Percentiles rank a stretch among this genome's conserved stretches.
Evolutionary conservation across 2,329 filamentous ascomycete species (phyloP).

Genomic region (Cyanodermella asteris): DNA sequence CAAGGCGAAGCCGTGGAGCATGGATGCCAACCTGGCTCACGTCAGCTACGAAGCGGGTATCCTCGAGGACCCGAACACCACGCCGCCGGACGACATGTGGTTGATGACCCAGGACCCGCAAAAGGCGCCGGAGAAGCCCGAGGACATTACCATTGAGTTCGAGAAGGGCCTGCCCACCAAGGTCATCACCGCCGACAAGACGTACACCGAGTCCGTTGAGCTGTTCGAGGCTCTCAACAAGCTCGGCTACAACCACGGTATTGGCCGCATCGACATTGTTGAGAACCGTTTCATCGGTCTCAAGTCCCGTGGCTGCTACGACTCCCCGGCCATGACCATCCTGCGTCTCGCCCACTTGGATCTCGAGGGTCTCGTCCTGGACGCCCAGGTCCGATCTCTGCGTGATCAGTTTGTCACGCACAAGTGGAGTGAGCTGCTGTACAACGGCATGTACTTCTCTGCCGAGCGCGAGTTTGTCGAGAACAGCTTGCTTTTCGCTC

Average conservation of each 20-base stretch:
- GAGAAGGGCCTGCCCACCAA: slow-evolving; percentile 10
- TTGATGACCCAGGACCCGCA: slow-evolving; percentile 31
- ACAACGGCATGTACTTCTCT: slow-evolving; percentile 29
- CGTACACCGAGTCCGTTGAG: slow-evolving; percentile 20
- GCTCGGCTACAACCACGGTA: slow-evolving; percentile 49
- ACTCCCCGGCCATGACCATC: slow-evolving; percentile 37
- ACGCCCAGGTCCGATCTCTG: slow-evolving; percentile 44
- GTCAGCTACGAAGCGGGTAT: slow-evolving; percentile 56
- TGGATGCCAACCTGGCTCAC: slow-evolving; percentile 53
- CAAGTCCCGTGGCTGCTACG: slow-evolving; percentile 66
- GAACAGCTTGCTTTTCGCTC: slow-evolving; percentile 2
- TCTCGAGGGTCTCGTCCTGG: slow-evolving; percentile 44
- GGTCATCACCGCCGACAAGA: slow-evolving; percentile 5
- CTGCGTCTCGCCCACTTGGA: slow-evolving; percentile 37
- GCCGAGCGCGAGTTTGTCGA: slow-evolving; percentile 6
- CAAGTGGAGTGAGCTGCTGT: slow-evolving; percentile 34
- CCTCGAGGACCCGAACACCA: slow-evolving; percentile 41
- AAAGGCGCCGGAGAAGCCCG: slow-evolving; percentile 9
- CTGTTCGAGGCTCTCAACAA: slow-evolving; percentile 52
- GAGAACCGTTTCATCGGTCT: slow-evolving; percentile 59
- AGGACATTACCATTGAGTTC: slow-evolving; percentile 10
- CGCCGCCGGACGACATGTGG: slow-evolving; percentile 62
- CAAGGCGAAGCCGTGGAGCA: slow-evolving; percentile 20
- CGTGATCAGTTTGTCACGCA: slow-evolving; percentile 50
- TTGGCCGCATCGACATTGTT: slow-evolving; percentile 66